Evolutionary conservation across 2,329 filamentous ascomycete genomes (phyloP), one percentile per base, ranked within the genome.

Genomic region (Pezicula rhizophila): DNA sequence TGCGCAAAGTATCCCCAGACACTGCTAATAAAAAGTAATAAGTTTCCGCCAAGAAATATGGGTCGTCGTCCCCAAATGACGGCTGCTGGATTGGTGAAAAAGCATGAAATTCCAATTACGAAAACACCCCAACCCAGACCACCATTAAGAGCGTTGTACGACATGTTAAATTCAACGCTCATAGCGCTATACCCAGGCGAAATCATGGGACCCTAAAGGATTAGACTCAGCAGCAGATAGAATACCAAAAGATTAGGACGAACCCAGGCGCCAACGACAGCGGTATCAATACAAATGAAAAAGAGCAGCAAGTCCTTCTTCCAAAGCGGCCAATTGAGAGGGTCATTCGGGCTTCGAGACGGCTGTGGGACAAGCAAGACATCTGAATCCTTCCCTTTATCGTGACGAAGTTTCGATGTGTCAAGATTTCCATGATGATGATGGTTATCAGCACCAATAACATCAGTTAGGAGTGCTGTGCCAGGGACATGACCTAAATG

Each of bases 351-450:
- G 8, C 70, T 73, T 48, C 69, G 64, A 12, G 72, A 74, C 14
- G 77, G 77, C 48, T 73, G 69, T 5, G 77, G 77, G 4, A 73
- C 70, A 18, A 80, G 68, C 26, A 76, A 67, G 39, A 79, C 68
- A 52, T 78, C 49, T 7, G 52, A 46, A 23, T 51, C 43, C 4
- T 31, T 42, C 11, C 52, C 49, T 54, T 50, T 57, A 56, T 47
- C 42, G 15, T 50, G 44, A 23, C 40, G 49, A 23, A 66, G 64
- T 64, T 51, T 66, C 66, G 34, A 58, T 44, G 42, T 56, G 45
- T 40, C 51, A 60, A 60, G 61, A 54, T 61, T 59, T 49, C 63
- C 47, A 18, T 62, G 64, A 48, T 63, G 62, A 46, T 63, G 61
- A 2, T 62, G 62, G 37, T 61, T 58, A 33, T 65, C 64, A 23